Conservation (phyloP, 768 basidiomycete species). For the Sistotremastrum niveocremeum region DNA sequence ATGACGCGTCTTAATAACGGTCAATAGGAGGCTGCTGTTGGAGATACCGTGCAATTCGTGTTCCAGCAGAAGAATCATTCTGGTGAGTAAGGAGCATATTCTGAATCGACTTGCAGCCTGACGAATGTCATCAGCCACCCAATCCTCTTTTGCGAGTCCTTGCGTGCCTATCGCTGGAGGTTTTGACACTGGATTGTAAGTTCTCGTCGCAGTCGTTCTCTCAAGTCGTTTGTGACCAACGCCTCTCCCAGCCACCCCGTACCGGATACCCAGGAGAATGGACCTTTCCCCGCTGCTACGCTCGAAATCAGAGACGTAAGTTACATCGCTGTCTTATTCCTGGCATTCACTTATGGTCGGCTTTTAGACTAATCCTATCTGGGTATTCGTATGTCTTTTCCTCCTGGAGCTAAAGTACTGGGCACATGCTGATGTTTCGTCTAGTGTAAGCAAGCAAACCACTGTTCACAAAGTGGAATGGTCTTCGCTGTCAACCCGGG, state of each 20-base stretch:
- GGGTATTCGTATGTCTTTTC: constrained; percentile 16
- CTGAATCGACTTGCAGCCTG: neutral
- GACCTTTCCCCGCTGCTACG: constrained; percentile 32
- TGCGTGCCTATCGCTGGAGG: constrained; percentile 29
- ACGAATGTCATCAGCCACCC: constrained; percentile 25
- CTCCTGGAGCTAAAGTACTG: no score
- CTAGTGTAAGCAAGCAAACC: constrained; percentile 41
- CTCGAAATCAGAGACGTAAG: constrained; percentile 22
- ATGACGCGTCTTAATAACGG: neutral
- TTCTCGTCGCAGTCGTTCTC: neutral
- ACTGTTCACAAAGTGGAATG: constrained; percentile 48
- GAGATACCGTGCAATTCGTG: constrained; percentile 39
- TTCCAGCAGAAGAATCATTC: constrained; percentile 43
- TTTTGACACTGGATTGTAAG: constrained; percentile 49
- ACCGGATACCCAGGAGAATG: constrained; percentile 23
- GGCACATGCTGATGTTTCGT: constrained; percentile 14
- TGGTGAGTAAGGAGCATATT: neutral
- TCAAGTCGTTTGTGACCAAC: constrained; percentile 2
- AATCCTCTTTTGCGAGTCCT: constrained; percentile 37
- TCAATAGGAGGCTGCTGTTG: constrained; percentile 29
- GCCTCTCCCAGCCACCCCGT: constrained; percentile 33
- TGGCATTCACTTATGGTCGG: no score
- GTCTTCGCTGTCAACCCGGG: constrained; percentile 55
- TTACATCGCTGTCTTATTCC: neutral
- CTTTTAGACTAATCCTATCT: constrained; percentile 27